Percentiles rank a stretch among this genome's conserved stretches.
These are phyloP conservation scores for Sodiomyces alkalinus DNA, from an alignment of 2,329 filamentous ascomycete species.

Conservation along the genomic window DNA sequence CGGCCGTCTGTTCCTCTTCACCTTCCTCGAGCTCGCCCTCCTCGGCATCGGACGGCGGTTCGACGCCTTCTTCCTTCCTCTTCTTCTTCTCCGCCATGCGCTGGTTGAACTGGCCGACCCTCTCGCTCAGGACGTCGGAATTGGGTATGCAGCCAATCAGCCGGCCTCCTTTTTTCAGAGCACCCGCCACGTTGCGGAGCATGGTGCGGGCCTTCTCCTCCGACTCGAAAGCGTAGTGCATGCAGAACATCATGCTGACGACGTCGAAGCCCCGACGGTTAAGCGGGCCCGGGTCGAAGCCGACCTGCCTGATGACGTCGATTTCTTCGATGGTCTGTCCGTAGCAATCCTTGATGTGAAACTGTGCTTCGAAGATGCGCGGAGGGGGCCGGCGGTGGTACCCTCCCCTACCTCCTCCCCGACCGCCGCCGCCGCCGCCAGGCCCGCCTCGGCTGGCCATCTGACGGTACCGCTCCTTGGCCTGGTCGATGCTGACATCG, in stretches of 20 bases:
- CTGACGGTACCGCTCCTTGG: constrained; percentile 63
- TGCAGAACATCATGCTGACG: constrained; percentile 98
- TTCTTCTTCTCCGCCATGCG: constrained; percentile 26
- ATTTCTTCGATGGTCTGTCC: constrained; percentile 70
- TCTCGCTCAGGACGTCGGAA: constrained; percentile 72
- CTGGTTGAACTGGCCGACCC: constrained; percentile 64
- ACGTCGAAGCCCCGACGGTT: constrained; percentile 78
- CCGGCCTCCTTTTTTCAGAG: constrained; percentile 82
- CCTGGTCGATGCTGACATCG: constrained; percentile 82
- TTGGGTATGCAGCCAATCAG: constrained; percentile 97
- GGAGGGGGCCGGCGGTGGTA: constrained; percentile 29
- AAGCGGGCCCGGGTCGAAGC: constrained; percentile 66
- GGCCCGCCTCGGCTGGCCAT: constrained; percentile 49
- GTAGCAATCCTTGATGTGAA: constrained; percentile 86
- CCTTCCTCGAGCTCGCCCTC: constrained; percentile 43
- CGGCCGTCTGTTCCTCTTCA: constrained; percentile 47
- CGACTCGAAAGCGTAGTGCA: constrained; percentile 95
- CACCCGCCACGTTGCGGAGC: constrained; percentile 81
- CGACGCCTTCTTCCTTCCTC: constrained; percentile 14
- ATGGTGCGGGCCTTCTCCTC: constrained; percentile 83
- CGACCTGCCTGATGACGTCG: constrained; percentile 69
- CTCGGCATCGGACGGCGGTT: constrained; percentile 16
- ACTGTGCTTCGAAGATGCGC: constrained; percentile 68
- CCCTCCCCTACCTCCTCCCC: too few species aligned
- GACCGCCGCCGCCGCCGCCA: constrained; percentile 37